phyloP scores from a whole-genome alignment of 148 eudicot genomes.

The Rhododendron henanense region DNA sequence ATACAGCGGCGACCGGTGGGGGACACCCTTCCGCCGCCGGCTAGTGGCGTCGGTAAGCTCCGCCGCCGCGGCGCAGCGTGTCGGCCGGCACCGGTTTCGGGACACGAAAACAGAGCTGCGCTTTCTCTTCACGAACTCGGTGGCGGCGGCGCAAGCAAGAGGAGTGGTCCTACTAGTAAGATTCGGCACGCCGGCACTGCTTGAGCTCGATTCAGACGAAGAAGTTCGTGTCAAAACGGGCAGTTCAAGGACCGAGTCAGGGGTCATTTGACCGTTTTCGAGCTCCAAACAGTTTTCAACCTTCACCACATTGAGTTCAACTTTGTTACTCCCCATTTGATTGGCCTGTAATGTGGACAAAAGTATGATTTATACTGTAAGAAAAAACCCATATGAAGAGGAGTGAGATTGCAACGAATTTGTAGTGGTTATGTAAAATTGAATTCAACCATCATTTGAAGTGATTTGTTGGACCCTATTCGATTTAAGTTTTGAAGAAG shows the following conservation, averaged over 20 bases:
- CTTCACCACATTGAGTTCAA: conserved; percentile 18
- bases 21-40: conserved; percentile 41
- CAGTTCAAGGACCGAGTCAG: conserved; percentile 40
- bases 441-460: too few relatives aligned
- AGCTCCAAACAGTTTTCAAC: background rate
- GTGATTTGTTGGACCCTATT: too few relatives aligned
- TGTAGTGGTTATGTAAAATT: background rate
- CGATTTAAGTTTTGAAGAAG: rapidly evolving
- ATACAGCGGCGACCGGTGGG: conserved; percentile 39
- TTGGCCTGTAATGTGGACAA: conserved; percentile 15
- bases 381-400: background rate
- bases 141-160: conserved; percentile 19
- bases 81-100: background rate
- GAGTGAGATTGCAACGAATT: background rate
- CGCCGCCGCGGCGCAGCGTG: background rate
- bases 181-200: background rate
- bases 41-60: conserved; percentile 7
- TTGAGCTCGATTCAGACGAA: conserved; percentile 34
- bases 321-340: conserved; percentile 11
- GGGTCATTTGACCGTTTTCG: conserved; percentile 18
- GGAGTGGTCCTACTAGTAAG: background rate
- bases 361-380: background rate
- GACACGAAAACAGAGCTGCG: conserved; percentile 25
- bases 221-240: conserved; percentile 20
- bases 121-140: conserved; percentile 38